Conservation (phyloP, 345 rosid genomes). For the Barbarea vulgaris region DNA sequence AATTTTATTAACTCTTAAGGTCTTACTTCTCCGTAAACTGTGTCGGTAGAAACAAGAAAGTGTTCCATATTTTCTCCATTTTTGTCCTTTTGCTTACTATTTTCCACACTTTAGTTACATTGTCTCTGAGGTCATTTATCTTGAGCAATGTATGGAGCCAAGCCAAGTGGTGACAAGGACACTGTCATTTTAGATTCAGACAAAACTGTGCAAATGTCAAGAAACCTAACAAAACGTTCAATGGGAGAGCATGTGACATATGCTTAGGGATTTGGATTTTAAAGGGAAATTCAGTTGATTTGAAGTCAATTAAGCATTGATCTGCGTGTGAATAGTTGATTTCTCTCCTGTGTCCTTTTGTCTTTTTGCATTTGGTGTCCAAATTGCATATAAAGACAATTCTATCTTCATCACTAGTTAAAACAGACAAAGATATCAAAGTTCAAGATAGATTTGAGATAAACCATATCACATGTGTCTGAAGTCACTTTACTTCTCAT, state of each 20-base stretch:
- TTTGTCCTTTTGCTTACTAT: constrained; percentile 30
- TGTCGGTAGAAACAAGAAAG: constrained; percentile 35
- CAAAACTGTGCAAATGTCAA: constrained; percentile 31
- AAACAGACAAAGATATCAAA: constrained; percentile 33
- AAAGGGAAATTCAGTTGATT: constrained; percentile 7
- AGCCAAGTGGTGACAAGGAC: constrained; percentile 35
- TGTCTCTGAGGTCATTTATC: no score
- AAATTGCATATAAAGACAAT: constrained; percentile 18
- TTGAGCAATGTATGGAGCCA: constrained; percentile 32
- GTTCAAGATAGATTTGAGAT: constrained; percentile 13
- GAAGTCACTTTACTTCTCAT: constrained; percentile 13
- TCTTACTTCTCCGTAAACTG: constrained; percentile 31
- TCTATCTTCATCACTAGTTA: constrained; percentile 12
- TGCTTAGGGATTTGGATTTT: constrained; percentile 30
- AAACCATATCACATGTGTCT: constrained; percentile 19
- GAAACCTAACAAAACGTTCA: constrained; percentile 36
- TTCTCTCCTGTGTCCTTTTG: constrained; percentile 10
- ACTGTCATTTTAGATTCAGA: constrained; percentile 19
- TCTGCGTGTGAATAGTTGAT: constrained; percentile 27
- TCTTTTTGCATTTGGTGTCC: constrained; percentile 33
- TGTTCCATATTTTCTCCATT: constrained; percentile 22
- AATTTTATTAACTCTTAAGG: constrained; percentile 26
- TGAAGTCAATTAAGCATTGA: constrained; percentile 34
- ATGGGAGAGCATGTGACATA: constrained; percentile 29
- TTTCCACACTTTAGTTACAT: constrained; percentile 26